Percentiles rank a stretch among this genome's conserved stretches.
Conservation (phyloP, 805 yeast genomes). For the Cyberlindnera mycetangii region DNA sequence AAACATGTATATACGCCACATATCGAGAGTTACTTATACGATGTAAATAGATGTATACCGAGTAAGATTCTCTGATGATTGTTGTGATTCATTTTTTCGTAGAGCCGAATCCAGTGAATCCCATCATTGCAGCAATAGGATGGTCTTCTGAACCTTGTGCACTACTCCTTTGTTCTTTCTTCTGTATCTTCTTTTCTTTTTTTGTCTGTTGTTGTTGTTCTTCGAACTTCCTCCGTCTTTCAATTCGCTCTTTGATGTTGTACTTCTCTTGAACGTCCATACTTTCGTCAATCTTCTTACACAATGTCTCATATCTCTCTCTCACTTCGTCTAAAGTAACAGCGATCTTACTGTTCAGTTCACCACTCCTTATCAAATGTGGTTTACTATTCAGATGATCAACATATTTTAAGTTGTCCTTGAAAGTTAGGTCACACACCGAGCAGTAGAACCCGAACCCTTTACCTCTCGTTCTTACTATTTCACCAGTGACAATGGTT, state of each 20-base stretch:
- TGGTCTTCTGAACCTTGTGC: constrained; percentile 17
- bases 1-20: too few species aligned
- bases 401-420: constrained; percentile 76
- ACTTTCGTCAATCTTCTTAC: constrained; percentile 29
- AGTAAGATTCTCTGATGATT: neutral
- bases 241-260: constrained; percentile 41
- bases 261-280: constrained; percentile 22
- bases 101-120: constrained; percentile 53
- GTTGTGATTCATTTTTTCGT: constrained; percentile 34
- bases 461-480: constrained; percentile 41
- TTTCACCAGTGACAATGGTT: constrained; percentile 30
- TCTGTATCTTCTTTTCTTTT: constrained; percentile 19
- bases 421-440: constrained; percentile 72
- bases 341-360: constrained; percentile 34
- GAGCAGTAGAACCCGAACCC: constrained; percentile 87
- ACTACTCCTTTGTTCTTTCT: constrained; percentile 12
- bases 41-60: neutral
- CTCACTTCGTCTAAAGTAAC: constrained; percentile 50
- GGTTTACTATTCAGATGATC: constrained; percentile 81
- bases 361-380: constrained; percentile 50
- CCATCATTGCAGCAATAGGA: constrained; percentile 47
- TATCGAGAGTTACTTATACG: neutral
- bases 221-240: constrained; percentile 37
- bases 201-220: constrained; percentile 32
- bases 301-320: constrained; percentile 35